These are phyloP conservation scores for Blastomyces parvus DNA, from an alignment of 2,329 filamentous ascomycete species.

Conservation along the genomic window DNA sequence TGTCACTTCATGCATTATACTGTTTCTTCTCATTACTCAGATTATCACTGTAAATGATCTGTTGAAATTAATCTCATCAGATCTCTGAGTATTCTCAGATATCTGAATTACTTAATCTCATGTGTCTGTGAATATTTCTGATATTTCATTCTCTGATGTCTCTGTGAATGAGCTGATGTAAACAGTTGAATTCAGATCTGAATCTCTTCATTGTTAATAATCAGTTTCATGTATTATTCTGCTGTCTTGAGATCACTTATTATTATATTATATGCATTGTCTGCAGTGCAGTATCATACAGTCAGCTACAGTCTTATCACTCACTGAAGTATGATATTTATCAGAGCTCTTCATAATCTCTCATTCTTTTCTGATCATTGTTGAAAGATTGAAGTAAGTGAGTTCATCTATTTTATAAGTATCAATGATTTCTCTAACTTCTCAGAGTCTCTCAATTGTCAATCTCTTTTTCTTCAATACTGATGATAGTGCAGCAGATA, in stretches of 20 bases:
- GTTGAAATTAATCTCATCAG: neutral
- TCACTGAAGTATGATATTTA: neutral
- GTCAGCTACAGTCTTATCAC: neutral
- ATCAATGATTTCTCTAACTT: neutral
- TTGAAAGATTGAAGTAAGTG: too few species aligned
- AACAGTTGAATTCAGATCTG: neutral
- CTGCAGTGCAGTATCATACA: neutral
- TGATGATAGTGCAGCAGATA: neutral
- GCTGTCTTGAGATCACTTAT: neutral
- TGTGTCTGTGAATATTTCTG: neutral
- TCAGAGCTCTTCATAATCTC: neutral
- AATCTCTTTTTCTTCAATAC: neutral
- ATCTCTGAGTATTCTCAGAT: neutral
- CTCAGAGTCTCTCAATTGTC: neutral
- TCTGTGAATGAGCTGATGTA: neutral
- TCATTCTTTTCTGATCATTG: neutral
- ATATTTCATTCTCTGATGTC: neutral
- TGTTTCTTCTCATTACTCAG: too few species aligned
- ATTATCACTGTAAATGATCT: neutral
- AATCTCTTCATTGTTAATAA: neutral
- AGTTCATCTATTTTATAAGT: neutral
- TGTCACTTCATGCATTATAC: too few species aligned
- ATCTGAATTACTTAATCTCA: neutral
- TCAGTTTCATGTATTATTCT: neutral
- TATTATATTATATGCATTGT: too few species aligned